These are phyloP conservation scores for Oryza coarctata DNA, from an alignment of 176 grass and related monocot species.

Conservation along the genomic window DNA sequence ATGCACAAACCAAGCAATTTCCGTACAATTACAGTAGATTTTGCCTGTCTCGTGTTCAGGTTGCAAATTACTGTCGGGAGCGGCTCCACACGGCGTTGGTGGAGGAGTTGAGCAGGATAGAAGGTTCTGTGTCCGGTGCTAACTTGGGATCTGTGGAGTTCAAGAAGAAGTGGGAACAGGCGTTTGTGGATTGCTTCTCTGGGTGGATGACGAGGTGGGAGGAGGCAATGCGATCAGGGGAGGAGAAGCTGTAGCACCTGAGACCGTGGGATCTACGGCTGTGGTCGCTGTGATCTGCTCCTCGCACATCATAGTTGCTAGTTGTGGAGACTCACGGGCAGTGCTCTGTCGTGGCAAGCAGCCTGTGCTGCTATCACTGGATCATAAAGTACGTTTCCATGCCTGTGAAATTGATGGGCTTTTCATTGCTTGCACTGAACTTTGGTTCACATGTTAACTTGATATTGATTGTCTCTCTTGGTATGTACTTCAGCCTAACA, in stretches of 20 bases:
- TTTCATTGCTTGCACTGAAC: slow-evolving; percentile 14
- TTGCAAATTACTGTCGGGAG: slow-evolving; percentile 76
- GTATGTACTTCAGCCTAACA: slow-evolving; percentile 67
- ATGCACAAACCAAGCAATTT: background rate
- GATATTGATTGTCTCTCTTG: slow-evolving; percentile 34
- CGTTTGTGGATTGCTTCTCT: slow-evolving; percentile 61
- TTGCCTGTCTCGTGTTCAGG: slow-evolving; percentile 29
- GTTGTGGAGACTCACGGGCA: slow-evolving; percentile 81
- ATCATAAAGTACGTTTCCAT: slow-evolving; percentile 75
- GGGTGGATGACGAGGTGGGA: slow-evolving; percentile 59
- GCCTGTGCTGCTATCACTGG: slow-evolving; percentile 67
- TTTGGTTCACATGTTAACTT: slow-evolving; percentile 41
- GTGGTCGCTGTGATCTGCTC: slow-evolving; percentile 80
- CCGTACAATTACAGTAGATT: slow-evolving; percentile 19
- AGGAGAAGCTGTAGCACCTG: slow-evolving; percentile 57
- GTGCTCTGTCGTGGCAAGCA: slow-evolving; percentile 89
- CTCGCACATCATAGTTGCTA: slow-evolving; percentile 82
- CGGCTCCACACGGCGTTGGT: slow-evolving; percentile 50
- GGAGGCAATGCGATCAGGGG: slow-evolving; percentile 38
- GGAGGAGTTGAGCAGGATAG: slow-evolving; percentile 55
- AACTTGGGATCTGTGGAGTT: slow-evolving; percentile 41
- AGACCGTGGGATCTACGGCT: slow-evolving; percentile 79
- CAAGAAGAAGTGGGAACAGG: slow-evolving; percentile 74
- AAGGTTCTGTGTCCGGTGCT: slow-evolving; percentile 13
- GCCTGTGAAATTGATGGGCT: background rate